Percentiles rank a stretch among this genome's conserved stretches.
Conservation (phyloP, 495 filamentous ascomycete genomes). For the Neurospora sp. region DNA sequence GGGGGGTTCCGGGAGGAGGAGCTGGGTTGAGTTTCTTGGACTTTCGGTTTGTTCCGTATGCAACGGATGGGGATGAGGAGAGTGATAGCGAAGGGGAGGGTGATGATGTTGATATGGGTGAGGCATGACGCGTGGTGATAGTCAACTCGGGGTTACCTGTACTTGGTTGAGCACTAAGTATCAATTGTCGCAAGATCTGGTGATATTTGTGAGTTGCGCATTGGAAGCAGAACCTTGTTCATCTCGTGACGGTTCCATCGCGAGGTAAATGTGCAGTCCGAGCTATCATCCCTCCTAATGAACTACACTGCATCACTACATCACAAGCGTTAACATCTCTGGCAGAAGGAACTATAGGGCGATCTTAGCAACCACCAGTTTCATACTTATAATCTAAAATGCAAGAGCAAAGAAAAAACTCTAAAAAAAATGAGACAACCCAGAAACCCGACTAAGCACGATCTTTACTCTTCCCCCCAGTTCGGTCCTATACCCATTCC, state of each 20-base stretch:
- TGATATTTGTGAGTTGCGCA: background rate
- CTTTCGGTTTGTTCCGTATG: constrained; percentile 42
- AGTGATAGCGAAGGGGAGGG: constrained; percentile 13
- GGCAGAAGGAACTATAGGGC: background rate
- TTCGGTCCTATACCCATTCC: background rate
- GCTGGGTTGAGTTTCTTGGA: constrained; percentile 30
- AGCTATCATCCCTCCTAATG: background rate
- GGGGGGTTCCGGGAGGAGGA: background rate
- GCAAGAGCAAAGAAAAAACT: background rate
- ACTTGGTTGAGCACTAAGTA: background rate
- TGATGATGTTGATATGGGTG: constrained; percentile 9
- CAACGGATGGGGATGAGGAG: constrained; percentile 29
- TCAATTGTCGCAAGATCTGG: background rate
- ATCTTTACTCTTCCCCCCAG: background rate
- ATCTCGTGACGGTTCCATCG: background rate
- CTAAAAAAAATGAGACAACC: background rate
- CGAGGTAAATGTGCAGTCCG: background rate
- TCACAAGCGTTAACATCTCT: background rate
- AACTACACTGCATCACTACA: background rate
- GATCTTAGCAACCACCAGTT: background rate
- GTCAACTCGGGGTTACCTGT: background rate
- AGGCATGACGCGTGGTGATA: background rate
- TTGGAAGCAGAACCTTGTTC: background rate
- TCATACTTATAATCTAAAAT: background rate
- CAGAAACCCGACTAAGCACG: background rate